Evolutionary conservation across 2,329 filamentous ascomycete species (phyloP), one percentile per base, ranked within the genome.

Genomic region (Lachnellula suecica): DNA sequence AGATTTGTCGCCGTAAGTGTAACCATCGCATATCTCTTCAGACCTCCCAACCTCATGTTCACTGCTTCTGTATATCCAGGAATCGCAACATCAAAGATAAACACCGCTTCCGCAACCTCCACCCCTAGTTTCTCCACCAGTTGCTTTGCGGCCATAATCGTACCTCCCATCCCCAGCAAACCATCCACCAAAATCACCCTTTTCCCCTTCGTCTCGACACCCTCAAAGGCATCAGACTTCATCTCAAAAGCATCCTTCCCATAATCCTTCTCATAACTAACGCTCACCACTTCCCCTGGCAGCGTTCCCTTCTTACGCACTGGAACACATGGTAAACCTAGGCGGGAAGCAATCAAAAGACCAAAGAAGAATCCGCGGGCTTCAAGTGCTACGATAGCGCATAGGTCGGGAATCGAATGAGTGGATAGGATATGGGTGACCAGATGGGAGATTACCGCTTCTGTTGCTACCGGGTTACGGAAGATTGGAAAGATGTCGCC

Each of bases 301-400:
- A 97, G 81, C 81, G 97, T 97, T 70, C 93, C 93, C 79, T 87
- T 76, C 81, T 97, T 97, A 68, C 93, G 82, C 58, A 97, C 90
- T 13, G 93, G 90, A 53, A 95, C 91, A 69, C 97, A 97, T 58
- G 83, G 83, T 27, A 91, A 87, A 60, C 86, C 86, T 54, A 97
- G 78, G 56, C 84, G 81, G 70, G 96, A 77, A 41, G 93, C 93
- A 59, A 97, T 79, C 53, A 85, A 84, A 34, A 93, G 93, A 10
- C 91, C 93, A 68, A 97, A 96, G 63, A 97, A 81, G 74, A 97
- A 97, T 57, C 93, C 93, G 53, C 93, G 84, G 62, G 91, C 91
- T 66, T 97, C 93, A 44, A 97, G 82, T 54, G 91, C 93, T 53
- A 97, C 87, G 60, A 97, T 83, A 15, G 47, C 50, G 5, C 49